Evolutionary conservation across 306 rosid genomes (phyloP), one percentile per base, ranked within the genome.

Genomic region (Crataegus laevigata): DNA sequence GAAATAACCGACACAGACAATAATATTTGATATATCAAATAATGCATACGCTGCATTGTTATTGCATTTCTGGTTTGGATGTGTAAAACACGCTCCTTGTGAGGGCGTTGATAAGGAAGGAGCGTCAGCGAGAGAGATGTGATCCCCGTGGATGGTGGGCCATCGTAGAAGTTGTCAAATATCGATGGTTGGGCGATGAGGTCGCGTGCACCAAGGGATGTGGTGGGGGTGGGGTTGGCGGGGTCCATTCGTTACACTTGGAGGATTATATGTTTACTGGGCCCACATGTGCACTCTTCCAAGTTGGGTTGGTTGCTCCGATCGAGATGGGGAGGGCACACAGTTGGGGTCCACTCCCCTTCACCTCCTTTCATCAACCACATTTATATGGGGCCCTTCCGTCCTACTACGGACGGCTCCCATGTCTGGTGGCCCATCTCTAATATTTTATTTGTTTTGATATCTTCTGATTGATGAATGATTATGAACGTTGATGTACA

Each of bases 101-200:
- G 19, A 4, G 71, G 4, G 58, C 6, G 51, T 72, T n/a, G 18
- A 58, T 13, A 19, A 6, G 40, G 22, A 9, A 5, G 64, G 42
- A 36, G 12, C n/a, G 29, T 29, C 42, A 29, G 7, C 24, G 42
- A 29, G 22, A 62, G 30, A 15, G 74, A 55, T 68, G 80, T 61
- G 72, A 69, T 61, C 76, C 67, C 45, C 77, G 82, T 73, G 79
- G 71, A 43, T 74, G 7, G 84, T 54, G 78, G 87, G 47, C 84
- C 82, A 25, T 54, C 26, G 10, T 68, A 28, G 77, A 61, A 76
- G 84, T 75, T 80, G 82, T 76, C 82, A 80, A 34, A 34, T 7
- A 34, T 34, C 2, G 8, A 81, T 32, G 71, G 78, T 22, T 70
- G 79, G 72, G 62, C 15, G 14, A 45, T 32, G 76, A 64, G 61